A percentile compares a stretch with the other conserved stretches of the same genome.
Evolutionary conservation across 1,139 yeast species (phyloP).

Genomic region (Trichomonascaceae sp.): DNA sequence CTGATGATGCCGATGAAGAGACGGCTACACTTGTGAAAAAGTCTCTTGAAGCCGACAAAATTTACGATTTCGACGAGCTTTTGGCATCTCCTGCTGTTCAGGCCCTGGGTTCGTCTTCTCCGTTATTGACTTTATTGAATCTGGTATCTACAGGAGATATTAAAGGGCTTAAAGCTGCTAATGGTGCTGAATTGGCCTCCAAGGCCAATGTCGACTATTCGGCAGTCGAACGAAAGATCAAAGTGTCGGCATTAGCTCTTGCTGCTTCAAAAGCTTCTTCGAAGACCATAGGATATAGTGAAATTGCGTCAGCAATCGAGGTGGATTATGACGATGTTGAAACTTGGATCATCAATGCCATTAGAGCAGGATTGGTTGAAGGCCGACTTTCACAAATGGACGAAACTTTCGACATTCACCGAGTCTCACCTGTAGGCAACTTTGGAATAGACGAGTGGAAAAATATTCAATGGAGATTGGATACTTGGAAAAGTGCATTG

Average conservation of each 20-base stretch:
- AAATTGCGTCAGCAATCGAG: constrained; percentile 31
- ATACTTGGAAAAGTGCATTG: constrained; percentile 35
- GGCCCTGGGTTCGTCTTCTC: constrained; percentile 10
- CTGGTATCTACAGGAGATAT: constrained; percentile 33
- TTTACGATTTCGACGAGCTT: constrained; percentile 33
- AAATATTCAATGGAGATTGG: constrained; percentile 30
- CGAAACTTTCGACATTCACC: constrained; percentile 35
- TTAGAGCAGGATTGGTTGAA: constrained; percentile 39
- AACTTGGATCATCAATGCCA: constrained; percentile 38
- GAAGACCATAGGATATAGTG: constrained; percentile 30
- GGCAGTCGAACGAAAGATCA: constrained; percentile 25
- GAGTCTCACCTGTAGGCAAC: constrained; percentile 34
- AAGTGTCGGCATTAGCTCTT: constrained; percentile 26
- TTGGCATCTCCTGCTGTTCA: constrained; percentile 31
- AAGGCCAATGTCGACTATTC: constrained; percentile 21
- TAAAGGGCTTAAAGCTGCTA: constrained; percentile 22
- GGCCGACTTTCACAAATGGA: constrained; percentile 40
- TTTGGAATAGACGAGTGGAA: constrained; percentile 38
- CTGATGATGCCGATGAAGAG: constrained; percentile 18
- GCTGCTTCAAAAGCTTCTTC: constrained; percentile 23
- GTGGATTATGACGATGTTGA: constrained; percentile 35
- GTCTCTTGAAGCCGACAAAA: constrained; percentile 25
- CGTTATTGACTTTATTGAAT: constrained; percentile 27
- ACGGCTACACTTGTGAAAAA: constrained; percentile 26
- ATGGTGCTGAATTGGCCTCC: constrained; percentile 9